These are phyloP conservation scores for Hyphodiscus hymeniophilus DNA, from an alignment of 495 filamentous ascomycete species.

Conservation along the genomic window DNA sequence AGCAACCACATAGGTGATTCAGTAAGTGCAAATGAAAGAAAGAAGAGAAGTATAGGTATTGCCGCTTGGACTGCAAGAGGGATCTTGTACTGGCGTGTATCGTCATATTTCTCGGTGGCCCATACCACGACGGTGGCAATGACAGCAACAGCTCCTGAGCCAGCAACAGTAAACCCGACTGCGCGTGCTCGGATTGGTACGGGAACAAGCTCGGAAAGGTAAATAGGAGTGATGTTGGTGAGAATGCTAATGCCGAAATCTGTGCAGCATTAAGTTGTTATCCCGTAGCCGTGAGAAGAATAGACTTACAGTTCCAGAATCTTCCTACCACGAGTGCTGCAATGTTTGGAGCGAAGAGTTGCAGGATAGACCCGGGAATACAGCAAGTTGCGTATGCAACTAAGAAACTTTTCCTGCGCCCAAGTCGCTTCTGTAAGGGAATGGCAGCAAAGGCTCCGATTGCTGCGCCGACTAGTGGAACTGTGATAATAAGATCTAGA, in stretches of 20 bases:
- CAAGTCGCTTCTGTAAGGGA: background rate
- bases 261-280: background rate
- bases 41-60: constrained; percentile 35
- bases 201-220: constrained; percentile 48
- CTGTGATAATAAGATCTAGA: background rate
- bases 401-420: background rate
- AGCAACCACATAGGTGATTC: constrained; percentile 51
- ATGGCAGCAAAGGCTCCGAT: background rate
- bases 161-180: constrained; percentile 43
- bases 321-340: background rate
- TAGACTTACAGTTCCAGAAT: constrained; percentile 1
- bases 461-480: background rate
- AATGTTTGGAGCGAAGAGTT: background rate
- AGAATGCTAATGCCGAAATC: constrained; percentile 51
- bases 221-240: constrained; percentile 24
- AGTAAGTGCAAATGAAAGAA: constrained; percentile 29
- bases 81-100: constrained; percentile 25
- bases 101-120: background rate
- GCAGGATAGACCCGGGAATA: background rate
- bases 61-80: constrained; percentile 37
- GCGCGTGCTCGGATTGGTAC: constrained; percentile 46
- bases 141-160: constrained; percentile 43
- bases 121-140: background rate
- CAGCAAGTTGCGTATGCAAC: background rate
- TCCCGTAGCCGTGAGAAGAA: background rate